Evolutionary conservation across 176 grass and related monocot genomes (phyloP), one percentile per base, ranked within the genome.

Genomic region (Hsuehochloa calcarea): DNA sequence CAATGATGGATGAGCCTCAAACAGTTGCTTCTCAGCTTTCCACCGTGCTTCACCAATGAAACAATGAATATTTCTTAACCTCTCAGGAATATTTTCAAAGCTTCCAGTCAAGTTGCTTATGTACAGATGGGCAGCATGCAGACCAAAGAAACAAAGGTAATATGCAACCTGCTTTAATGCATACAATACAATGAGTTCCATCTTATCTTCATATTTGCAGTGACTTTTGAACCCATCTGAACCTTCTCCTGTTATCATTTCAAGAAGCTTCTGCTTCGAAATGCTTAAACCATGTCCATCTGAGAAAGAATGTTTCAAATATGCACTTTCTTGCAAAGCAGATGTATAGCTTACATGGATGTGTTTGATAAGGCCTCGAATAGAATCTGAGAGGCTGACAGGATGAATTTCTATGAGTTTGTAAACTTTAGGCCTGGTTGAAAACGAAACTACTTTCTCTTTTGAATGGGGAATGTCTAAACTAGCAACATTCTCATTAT

Each of bases 61-160:
- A 35, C 49, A 72, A 79, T 88, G 82, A 74, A 90, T 70, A 54
- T 69, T 71, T 88, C 83, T 88, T 80, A 94, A 86, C 60, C 85
- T 92, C 72, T 79, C 88, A 58, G 87, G 77, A 82, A 84, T 75
- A 44, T 72, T 55, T 68, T 83, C 74, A 77, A 94, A 88, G 81
- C 74, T 86, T 92, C 26, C 70, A 72, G 65, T 77, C 65, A 90
- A 68, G 72, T 92, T 88, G 69, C 65, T 76, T 73, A 94, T 62
- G 82, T 94, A 94, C 45, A 92, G 66, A 90, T 92, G 59, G 63
- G 93, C 87, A 78, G 74, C 75, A 88, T 94, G 88, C 56, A 94
- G 71, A 86, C 90, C 90, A 88, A 90, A 92, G 74, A 94, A 90
- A 78, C 90, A 94, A 84, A 94, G 86, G 75, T 90, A 92, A 84